Evolutionary conservation across 108 stramenopile species (phyloP).

Genomic region (Nitzschia inconspicua): DNA sequence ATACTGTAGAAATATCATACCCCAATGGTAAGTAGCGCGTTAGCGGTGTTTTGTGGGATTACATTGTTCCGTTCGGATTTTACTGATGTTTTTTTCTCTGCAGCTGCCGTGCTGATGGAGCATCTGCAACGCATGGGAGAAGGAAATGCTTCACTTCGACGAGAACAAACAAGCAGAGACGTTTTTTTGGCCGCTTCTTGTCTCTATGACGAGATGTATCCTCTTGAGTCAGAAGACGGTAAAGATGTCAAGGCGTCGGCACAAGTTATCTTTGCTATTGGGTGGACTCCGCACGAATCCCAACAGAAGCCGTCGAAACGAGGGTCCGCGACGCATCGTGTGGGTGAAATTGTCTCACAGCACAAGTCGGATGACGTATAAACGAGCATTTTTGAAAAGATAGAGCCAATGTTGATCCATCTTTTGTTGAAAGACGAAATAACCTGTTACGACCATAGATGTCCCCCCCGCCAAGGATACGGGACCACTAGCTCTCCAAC

Average conservation of each 20-base stretch:
- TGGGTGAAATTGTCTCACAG: slow-evolving; percentile 52
- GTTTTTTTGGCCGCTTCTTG: slow-evolving; percentile 89
- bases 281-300: slow-evolving; percentile 93
- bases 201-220: slow-evolving; percentile 87
- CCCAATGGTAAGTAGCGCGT: too few species aligned
- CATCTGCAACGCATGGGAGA: slow-evolving; percentile 98
- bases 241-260: slow-evolving; percentile 66
- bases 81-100: too few species aligned
- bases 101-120: slow-evolving; percentile 77
- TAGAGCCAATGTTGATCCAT: too few species aligned
- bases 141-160: slow-evolving; percentile 70
- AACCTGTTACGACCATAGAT: too few species aligned
- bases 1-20: slow-evolving; percentile 83
- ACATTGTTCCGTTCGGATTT: too few species aligned
- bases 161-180: slow-evolving; percentile 57
- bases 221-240: slow-evolving; percentile 34
- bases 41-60: too few species aligned
- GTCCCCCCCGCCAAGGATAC: too few species aligned
- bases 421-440: too few species aligned
- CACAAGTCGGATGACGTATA: neutral
- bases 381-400: too few species aligned
- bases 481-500: too few species aligned
- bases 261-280: slow-evolving; percentile 95
- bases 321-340: slow-evolving; percentile 69
- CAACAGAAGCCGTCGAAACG: slow-evolving; percentile 86